Conservation (phyloP, 2,329 filamentous ascomycete genomes). For the Tolypocladium guangdongense region DNA sequence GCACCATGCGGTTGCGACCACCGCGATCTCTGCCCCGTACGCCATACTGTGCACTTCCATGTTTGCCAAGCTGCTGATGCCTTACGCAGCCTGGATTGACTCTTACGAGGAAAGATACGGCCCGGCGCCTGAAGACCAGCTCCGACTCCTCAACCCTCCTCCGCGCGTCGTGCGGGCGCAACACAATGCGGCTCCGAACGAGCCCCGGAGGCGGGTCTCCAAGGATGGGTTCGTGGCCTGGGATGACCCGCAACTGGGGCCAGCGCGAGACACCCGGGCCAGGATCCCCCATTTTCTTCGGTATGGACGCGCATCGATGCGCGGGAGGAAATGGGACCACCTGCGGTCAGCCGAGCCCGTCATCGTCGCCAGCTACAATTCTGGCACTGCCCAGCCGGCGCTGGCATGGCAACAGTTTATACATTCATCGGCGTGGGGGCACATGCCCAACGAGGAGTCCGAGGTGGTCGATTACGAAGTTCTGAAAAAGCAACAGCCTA, state of each 20-base stretch:
- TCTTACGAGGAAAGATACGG: conserved; percentile 34
- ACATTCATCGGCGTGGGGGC: conserved; percentile 41
- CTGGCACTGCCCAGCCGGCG: conserved; percentile 27
- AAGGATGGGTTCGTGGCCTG: conserved; percentile 35
- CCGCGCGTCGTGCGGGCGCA: conserved; percentile 26
- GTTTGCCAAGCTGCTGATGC: conserved; percentile 4
- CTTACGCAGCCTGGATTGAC: conserved; percentile 36
- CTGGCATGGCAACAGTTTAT: conserved; percentile 43
- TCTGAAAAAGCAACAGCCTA: conserved; percentile 35
- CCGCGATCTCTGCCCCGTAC: conserved; percentile 20
- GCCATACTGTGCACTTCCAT: conserved; percentile 1
- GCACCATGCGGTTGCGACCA: conserved; percentile 11
- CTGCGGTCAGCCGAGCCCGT: conserved; percentile 47
- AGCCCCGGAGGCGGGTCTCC: conserved; percentile 31
- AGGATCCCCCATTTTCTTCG: conserved; percentile 35
- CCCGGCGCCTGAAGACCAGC: conserved; percentile 24
- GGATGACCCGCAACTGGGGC: conserved; percentile 25
- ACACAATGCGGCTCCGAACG: conserved; percentile 29
- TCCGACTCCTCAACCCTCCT: conserved; percentile 27
- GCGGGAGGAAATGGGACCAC: conserved; percentile 48
- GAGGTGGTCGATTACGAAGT: conserved; percentile 35
- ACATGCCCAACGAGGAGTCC: conserved; percentile 33
- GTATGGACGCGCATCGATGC: conserved; percentile 32
- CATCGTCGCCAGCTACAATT: conserved; percentile 40
- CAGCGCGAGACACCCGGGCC: conserved; percentile 20